Base-by-base conservation (phyloP, 106 monocot species). In the Platanthera guangdongensis region DNA sequence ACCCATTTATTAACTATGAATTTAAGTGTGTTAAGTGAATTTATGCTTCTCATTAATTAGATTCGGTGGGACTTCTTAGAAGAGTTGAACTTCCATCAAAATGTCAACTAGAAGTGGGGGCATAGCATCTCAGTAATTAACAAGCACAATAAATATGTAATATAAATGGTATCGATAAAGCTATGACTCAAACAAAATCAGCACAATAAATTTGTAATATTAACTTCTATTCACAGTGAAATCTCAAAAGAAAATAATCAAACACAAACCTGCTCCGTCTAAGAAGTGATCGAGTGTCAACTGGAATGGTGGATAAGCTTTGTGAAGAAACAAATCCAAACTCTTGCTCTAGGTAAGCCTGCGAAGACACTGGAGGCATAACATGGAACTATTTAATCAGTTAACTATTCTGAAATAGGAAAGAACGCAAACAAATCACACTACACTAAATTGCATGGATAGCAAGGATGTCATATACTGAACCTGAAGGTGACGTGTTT, bases 231-330 rank as follows among this genome's bases (percentile, higher is more conserved):
- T 65, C 65, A 13, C 12, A 65, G 11, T 65, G 11, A 64, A 65
- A 62, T 62, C 1, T 62, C 18, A 65, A 65, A 32, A 48, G 15
- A 28, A 48, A n/a, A 18, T 39, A 47, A 47, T 7, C 57, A 83
- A 32, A 49, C 4, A 55, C 72, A 28, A 13, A 94, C 94, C 90
- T 75, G 63, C 81, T 88, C 51, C 78, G 86, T 51, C 81, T 86
- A 8, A 80, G 76, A 18, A 84, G 82, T 39, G 78, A 80, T 9
- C 68, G 70, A 50, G 76, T 47, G 19, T 52, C 78, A 67, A 76
- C 74, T 21, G 85, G 82, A 46, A 82, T 30, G 68, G 86, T 80
- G 76, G 50, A 83, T 74, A 81, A 80, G 52, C 75, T 80, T 78
- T 85, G 84, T 68, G 88, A 86, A 73, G 92, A 81, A 62, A 79